Conservation (phyloP, 257 asterid species). For the Sherardia arvensis region DNA sequence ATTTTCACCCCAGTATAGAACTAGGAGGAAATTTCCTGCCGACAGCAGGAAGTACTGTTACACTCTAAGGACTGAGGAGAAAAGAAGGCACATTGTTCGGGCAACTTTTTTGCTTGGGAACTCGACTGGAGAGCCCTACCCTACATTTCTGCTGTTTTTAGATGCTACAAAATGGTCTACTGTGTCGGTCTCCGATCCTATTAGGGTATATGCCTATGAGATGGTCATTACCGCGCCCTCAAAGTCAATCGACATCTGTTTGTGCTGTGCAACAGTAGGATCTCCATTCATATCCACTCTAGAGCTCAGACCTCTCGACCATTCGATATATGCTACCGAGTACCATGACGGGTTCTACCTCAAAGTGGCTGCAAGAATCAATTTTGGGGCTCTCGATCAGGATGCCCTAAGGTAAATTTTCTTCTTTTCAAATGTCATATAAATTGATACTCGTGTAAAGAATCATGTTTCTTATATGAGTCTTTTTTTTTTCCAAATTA, state of each 20-base stretch:
- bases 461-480: neutral
- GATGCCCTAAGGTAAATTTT: slow-evolving; percentile 49
- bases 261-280: slow-evolving; percentile 94
- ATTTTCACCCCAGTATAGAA: slow-evolving; percentile 38
- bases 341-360: slow-evolving; percentile 68
- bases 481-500: neutral
- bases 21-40: slow-evolving; percentile 66
- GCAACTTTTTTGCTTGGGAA: slow-evolving; percentile 73
- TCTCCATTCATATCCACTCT: slow-evolving; percentile 89
- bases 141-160: slow-evolving; percentile 78
- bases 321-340: slow-evolving; percentile 93
- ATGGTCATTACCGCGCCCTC: slow-evolving; percentile 91
- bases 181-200: slow-evolving; percentile 58
- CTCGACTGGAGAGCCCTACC: slow-evolving; percentile 51
- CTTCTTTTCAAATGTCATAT: neutral
- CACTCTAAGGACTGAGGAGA: slow-evolving; percentile 48
- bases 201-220: slow-evolving; percentile 57
- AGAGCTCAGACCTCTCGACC: slow-evolving; percentile 74
- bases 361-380: slow-evolving; percentile 68
- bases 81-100: slow-evolving; percentile 70
- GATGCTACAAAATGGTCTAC: slow-evolving; percentile 92
- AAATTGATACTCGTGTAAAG: neutral
- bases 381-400: slow-evolving; percentile 65
- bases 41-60: slow-evolving; percentile 75
- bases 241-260: slow-evolving; percentile 50